These are phyloP conservation scores for Pseudogymnoascus sp. DNA, from an alignment of 2,329 filamentous ascomycete genomes.

Conservation along the genomic window DNA sequence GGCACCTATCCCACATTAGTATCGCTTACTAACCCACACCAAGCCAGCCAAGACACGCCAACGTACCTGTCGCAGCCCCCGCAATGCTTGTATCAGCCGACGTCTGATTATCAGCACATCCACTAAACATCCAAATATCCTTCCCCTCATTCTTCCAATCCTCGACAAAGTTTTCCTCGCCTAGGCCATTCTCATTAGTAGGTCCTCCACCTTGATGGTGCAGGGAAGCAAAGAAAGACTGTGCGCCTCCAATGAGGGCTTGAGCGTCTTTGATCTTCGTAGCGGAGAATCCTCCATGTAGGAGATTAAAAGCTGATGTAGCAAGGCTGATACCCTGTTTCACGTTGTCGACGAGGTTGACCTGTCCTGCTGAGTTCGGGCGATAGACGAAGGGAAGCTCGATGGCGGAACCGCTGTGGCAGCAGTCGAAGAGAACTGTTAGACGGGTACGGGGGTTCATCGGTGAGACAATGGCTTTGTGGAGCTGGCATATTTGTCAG, in stretches of 20 bases:
- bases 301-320: constrained; percentile 42
- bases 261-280: constrained; percentile 43
- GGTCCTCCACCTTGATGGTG: constrained; percentile 40
- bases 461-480: constrained; percentile 45
- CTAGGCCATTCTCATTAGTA: constrained; percentile 39
- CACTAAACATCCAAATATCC: constrained; percentile 39
- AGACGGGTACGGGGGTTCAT: constrained; percentile 46
- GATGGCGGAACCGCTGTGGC: constrained; percentile 53
- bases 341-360: constrained; percentile 50
- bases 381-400: constrained; percentile 55
- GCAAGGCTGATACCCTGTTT: constrained; percentile 45
- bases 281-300: constrained; percentile 43
- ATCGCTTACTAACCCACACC: background rate
- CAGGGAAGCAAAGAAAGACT: constrained; percentile 46
- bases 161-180: constrained; percentile 40
- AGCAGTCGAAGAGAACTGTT: constrained; percentile 56
- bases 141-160: constrained; percentile 35
- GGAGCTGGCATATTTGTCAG: constrained; percentile 30
- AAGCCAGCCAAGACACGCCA: background rate
- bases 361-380: constrained; percentile 49
- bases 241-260: constrained; percentile 46
- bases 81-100: constrained; percentile 36
- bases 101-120: constrained; percentile 36
- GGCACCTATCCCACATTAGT: constrained; percentile 27
- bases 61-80: constrained; percentile 24